Evolutionary conservation across 768 basidiomycete genomes (phyloP), one percentile per base, ranked within the genome.

Genomic region (Russula compacta): DNA sequence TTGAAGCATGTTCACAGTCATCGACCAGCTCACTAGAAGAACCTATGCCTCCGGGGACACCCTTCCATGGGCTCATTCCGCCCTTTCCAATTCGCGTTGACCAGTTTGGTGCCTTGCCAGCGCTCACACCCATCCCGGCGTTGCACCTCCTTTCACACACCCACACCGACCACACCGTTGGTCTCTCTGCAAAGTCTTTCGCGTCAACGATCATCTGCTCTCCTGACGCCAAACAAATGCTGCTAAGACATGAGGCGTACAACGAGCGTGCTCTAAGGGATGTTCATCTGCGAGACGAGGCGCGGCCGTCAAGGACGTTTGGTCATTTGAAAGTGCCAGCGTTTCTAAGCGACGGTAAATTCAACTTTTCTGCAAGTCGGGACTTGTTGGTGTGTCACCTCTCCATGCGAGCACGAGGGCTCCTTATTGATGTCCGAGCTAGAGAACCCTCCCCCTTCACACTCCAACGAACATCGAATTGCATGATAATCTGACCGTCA

Each of bases 81-180:
- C 89, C 92, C 5, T 97, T 94, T 69, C 66, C 70, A 40, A 93
- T 98, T 52, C 85, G 92, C 1, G 85, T 98, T 33, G 95, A 98
- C 70, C 82, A 85, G 63, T 98, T 98, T 72, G 76, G 82, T 3
- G 68, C 72, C 47, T 69, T 72, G 9, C 54, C 71, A 35, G 67
- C 71, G 39, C 71, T 73, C 19, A 67, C 77, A 60, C 67, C 72
- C 46, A 58, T 74, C 9, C 76, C 79, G 5, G 70, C 75, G 9
- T 72, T 93, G 11, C 83, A 91, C 70, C 81, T 97, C n/a, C 80
- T 97, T 56, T 84, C 87, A 0, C 93, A 97, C 69, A 89, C 92
- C 0, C 95, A 95, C 73, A 80, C 92, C 0, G 94, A 95, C 72
- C 94, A 97, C 69, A 79, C 92, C 55, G 74, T 73, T 46, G 93